phyloP scores from a whole-genome alignment of 1,284 basidiomycete genomes.

The Melampsora americana region DNA sequence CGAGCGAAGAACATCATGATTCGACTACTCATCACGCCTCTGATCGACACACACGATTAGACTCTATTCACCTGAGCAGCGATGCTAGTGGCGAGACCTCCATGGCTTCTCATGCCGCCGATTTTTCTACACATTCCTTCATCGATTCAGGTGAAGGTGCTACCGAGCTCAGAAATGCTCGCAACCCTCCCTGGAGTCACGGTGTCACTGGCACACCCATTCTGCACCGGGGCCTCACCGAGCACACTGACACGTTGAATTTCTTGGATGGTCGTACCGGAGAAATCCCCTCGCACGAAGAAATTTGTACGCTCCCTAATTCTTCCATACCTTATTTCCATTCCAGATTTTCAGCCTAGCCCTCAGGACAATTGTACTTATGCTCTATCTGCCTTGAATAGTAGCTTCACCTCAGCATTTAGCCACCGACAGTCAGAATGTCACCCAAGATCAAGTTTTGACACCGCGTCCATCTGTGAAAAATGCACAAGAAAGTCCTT shows the following conservation, averaged over 20 bases:
- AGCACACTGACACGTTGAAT: neutral
- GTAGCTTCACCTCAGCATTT: too few species aligned
- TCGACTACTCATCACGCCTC: slow-evolving; percentile 13
- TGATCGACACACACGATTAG: slow-evolving; percentile 33
- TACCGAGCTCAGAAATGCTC: slow-evolving; percentile 36
- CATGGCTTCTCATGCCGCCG: slow-evolving; percentile 7
- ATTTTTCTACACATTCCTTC: slow-evolving; percentile 32
- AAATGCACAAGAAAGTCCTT: neutral
- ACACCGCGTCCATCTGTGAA: neutral
- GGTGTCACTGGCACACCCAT: slow-evolving; percentile 36
- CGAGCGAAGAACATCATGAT: neutral
- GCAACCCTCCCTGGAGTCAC: slow-evolving; percentile 41
- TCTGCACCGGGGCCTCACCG: neutral
- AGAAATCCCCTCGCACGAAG: too few species aligned
- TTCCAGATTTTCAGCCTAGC: too few species aligned
- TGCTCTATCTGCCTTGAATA: too few species aligned
- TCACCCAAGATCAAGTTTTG: neutral
- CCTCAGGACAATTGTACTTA: too few species aligned
- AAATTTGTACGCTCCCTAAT: too few species aligned
- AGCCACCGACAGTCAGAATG: too few species aligned
- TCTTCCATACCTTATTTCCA: too few species aligned
- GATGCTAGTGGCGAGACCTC: slow-evolving; percentile 41
- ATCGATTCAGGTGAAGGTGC: slow-evolving; percentile 33
- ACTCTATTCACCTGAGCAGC: slow-evolving; percentile 42
- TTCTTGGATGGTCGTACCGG: too few species aligned